Conservation (phyloP, 768 basidiomycete genomes). For the Xerocomus brunneocitrinus region DNA sequence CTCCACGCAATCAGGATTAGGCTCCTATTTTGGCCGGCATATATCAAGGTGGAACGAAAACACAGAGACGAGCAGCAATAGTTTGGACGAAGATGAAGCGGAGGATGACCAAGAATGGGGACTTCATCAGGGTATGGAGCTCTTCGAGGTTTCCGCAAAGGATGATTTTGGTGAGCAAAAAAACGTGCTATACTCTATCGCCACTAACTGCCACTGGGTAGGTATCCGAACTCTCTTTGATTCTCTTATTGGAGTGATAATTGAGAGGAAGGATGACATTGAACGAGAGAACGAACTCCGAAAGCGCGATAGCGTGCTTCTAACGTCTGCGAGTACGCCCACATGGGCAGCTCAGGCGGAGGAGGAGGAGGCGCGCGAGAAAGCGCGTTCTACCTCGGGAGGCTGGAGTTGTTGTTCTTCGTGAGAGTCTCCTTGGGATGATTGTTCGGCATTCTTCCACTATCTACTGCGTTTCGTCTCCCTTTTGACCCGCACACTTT, state of each 20-base stretch:
- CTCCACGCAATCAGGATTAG: constrained; percentile 47
- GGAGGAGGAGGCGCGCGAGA: constrained; percentile 67
- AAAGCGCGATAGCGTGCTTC: constrained; percentile 79
- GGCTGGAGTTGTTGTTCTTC: constrained; percentile 68
- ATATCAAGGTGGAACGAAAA: constrained; percentile 52
- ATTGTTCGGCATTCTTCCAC: constrained; percentile 18
- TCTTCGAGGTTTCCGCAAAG: constrained; percentile 90
- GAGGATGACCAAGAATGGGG: constrained; percentile 65
- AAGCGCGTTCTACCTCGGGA: constrained; percentile 42
- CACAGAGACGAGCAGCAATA: constrained; percentile 60
- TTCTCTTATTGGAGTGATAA: constrained; percentile 75
- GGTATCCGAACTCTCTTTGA: constrained; percentile 81
- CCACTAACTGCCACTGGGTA: constrained; percentile 27
- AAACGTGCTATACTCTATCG: background rate
- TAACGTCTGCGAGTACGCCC: constrained; percentile 59
- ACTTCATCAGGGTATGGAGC: constrained; percentile 75
- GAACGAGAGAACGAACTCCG: constrained; percentile 77
- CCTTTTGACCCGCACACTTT: constrained; percentile 16
- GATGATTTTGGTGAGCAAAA: constrained; percentile 62
- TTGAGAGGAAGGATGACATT: constrained; percentile 70
- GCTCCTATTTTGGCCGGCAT: constrained; percentile 50
- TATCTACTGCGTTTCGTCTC: constrained; percentile 12
- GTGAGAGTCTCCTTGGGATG: constrained; percentile 21
- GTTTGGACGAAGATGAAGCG: constrained; percentile 59
- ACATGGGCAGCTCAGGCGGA: constrained; percentile 79